phyloP scores from a whole-genome alignment of 805 yeast species.

The Myxozyma neotropica region DNA sequence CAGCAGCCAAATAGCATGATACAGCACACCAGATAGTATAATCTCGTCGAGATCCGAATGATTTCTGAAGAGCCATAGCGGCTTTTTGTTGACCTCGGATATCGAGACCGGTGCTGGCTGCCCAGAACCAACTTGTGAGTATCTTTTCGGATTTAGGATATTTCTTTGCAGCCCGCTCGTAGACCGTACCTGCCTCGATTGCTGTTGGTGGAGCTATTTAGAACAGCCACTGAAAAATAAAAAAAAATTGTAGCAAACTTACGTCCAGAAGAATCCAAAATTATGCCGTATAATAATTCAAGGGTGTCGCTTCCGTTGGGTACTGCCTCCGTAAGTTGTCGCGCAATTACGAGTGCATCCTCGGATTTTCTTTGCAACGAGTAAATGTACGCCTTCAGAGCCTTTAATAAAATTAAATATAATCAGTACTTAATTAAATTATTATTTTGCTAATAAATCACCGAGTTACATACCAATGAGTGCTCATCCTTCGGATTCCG shows the following conservation, averaged over 20 bases:
- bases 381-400: slow-evolving; percentile 27
- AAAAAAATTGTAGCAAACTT: slow-evolving; percentile 7
- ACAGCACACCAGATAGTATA: slow-evolving; percentile 27
- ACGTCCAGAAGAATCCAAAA: slow-evolving; percentile 25
- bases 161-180: slow-evolving; percentile 29
- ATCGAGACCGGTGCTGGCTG: slow-evolving; percentile 31
- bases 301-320: slow-evolving; percentile 22
- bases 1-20: slow-evolving; percentile 36
- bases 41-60: slow-evolving; percentile 13
- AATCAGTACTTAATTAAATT: neutral
- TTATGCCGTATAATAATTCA: slow-evolving; percentile 28
- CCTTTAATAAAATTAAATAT: slow-evolving; percentile 4
- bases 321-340: slow-evolving; percentile 14
- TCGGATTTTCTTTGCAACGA: slow-evolving; percentile 27
- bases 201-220: neutral
- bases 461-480: slow-evolving; percentile 12
- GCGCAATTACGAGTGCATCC: slow-evolving; percentile 23
- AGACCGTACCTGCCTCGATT: slow-evolving; percentile 24
- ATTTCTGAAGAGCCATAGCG: slow-evolving; percentile 32
- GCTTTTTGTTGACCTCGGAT: slow-evolving; percentile 33
- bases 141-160: slow-evolving; percentile 28
- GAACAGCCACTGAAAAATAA: neutral
- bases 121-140: slow-evolving; percentile 30
- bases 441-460: too few species aligned
- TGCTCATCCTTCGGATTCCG: slow-evolving; percentile 32